Conservation (phyloP, 176 grass and related monocot species). For the Triticum aestivum region DNA sequence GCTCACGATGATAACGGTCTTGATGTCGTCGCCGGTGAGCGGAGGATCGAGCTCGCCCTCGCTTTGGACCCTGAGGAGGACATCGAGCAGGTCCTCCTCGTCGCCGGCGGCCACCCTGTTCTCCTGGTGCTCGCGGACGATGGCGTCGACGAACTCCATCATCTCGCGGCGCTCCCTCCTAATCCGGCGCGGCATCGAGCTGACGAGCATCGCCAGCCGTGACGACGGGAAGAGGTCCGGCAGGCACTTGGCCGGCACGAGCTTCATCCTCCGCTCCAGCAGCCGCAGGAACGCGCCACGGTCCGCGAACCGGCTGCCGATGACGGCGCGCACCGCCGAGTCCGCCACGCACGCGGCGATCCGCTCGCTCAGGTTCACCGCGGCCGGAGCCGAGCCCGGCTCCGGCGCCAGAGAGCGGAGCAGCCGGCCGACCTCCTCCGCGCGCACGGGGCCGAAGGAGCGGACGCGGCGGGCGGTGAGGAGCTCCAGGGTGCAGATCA, state of each 20-base stretch:
- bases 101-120: neutral
- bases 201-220: slow-evolving; percentile 13
- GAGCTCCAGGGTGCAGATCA: neutral
- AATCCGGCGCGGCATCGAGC: neutral
- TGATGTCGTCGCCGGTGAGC: neutral
- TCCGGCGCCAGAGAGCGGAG: neutral
- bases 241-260: neutral
- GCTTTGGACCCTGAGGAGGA: slow-evolving; percentile 5
- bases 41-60: neutral
- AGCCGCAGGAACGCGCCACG: neutral
- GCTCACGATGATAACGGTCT: neutral
- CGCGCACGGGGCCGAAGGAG: slow-evolving; percentile 29
- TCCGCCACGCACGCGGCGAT: neutral
- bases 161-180: neutral
- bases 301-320: neutral
- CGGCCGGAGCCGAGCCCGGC: too few species aligned
- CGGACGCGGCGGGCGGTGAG: slow-evolving; percentile 37
- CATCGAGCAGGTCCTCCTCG: slow-evolving; percentile 6
- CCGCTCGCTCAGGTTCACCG: slow-evolving; percentile 18
- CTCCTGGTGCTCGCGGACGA: neutral
- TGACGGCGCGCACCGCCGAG: neutral
- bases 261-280: neutral
- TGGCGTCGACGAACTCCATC: neutral
- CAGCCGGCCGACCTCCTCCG: slow-evolving; percentile 30
- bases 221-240: slow-evolving; percentile 31